These are phyloP conservation scores for Geotrichum klebahnii DNA, from an alignment of 1,139 yeast species.

Conservation along the genomic window DNA sequence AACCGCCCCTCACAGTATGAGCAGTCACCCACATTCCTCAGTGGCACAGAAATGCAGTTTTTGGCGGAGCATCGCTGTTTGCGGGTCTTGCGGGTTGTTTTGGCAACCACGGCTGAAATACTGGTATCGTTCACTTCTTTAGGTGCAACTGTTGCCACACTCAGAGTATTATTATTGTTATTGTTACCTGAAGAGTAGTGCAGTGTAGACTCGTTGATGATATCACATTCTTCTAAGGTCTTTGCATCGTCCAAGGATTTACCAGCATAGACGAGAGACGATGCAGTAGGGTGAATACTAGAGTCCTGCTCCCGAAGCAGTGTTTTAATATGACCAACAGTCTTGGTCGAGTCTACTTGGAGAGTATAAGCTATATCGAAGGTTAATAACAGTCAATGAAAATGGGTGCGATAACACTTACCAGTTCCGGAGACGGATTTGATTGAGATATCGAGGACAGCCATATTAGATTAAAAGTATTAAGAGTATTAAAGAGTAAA, in stretches of 20 bases:
- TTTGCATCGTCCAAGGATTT: slow-evolving; percentile 75
- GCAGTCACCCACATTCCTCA: slow-evolving; percentile 86
- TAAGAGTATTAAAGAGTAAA: neutral
- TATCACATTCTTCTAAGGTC: slow-evolving; percentile 74
- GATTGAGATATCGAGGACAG: slow-evolving; percentile 16
- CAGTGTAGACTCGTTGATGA: slow-evolving; percentile 71
- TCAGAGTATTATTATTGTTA: neutral
- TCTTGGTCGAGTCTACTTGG: slow-evolving; percentile 15
- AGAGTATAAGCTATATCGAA: slow-evolving; percentile 10
- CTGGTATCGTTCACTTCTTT: too few relatives aligned
- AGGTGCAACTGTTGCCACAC: slow-evolving; percentile 49
- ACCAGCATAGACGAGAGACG: slow-evolving; percentile 43
- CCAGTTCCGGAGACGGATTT: slow-evolving; percentile 19
- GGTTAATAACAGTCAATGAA: neutral
- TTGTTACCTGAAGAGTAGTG: slow-evolving; percentile 50
- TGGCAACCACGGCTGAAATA: slow-evolving; percentile 11
- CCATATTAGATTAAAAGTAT: neutral
- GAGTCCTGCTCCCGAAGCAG: slow-evolving; percentile 12
- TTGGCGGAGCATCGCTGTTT: slow-evolving; percentile 56
- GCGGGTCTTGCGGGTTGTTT: slow-evolving; percentile 46
- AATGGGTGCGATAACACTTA: slow-evolving; percentile 3
- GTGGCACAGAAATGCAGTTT: slow-evolving; percentile 61
- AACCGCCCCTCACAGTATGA: slow-evolving; percentile 79
- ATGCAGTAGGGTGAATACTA: slow-evolving; percentile 10
- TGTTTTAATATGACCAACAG: slow-evolving; percentile 13